Percentiles rank a stretch among this genome's conserved stretches.
Evolutionary conservation across 2,329 filamentous ascomycete genomes (phyloP).

Genomic region (Cercospora brassicicola): DNA sequence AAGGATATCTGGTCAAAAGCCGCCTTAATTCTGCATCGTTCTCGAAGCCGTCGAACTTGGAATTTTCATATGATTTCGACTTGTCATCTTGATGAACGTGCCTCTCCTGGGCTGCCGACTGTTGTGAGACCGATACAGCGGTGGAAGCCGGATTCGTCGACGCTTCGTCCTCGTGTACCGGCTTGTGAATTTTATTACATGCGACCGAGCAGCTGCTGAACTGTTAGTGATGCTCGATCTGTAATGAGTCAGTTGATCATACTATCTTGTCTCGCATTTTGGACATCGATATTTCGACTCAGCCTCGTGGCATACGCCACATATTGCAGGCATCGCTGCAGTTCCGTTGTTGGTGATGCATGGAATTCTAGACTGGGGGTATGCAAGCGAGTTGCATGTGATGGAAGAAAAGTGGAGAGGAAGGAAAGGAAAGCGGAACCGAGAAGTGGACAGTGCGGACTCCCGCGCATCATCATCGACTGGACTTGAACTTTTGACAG

Average conservation of each 20-base stretch:
- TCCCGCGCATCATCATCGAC: constrained; percentile 6
- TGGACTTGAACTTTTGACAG: background rate
- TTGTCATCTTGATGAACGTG: constrained; percentile 21
- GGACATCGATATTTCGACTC: constrained; percentile 55
- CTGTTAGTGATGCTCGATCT: constrained; percentile 13
- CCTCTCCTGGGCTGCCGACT: background rate
- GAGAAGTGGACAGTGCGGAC: constrained; percentile 1
- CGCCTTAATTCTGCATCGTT: constrained; percentile 37
- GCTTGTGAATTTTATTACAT: constrained; percentile 44
- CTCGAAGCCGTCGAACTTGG: constrained; percentile 37
- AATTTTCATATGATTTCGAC: constrained; percentile 27
- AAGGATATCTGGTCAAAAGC: constrained; percentile 39
- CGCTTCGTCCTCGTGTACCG: constrained; percentile 31
- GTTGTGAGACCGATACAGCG: background rate
- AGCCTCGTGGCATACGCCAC: constrained; percentile 46
- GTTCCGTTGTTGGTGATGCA: constrained; percentile 13
- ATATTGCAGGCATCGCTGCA: constrained; percentile 41
- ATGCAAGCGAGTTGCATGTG: background rate
- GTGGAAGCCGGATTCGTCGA: background rate
- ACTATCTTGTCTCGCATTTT: constrained; percentile 51
- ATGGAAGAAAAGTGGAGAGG: background rate
- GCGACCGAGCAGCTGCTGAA: constrained; percentile 40
- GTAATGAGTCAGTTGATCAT: constrained; percentile 18
- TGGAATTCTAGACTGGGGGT: background rate
- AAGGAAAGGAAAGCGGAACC: background rate